These are phyloP conservation scores for Salix purpurea DNA, from an alignment of 345 rosid genomes.

Conservation along the genomic window DNA sequence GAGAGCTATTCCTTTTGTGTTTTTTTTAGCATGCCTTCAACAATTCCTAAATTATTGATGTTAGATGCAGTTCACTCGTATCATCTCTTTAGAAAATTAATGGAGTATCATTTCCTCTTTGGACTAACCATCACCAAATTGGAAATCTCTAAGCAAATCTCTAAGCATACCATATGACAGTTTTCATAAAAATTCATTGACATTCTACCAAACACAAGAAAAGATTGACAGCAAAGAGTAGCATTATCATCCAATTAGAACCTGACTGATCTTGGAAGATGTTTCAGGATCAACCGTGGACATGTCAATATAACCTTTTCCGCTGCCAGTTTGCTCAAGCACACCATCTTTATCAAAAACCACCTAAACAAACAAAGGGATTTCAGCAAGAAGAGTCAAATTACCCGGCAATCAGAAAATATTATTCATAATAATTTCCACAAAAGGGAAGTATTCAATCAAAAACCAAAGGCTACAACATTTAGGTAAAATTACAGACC, in stretches of 20 bases:
- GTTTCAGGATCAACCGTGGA: conserved; percentile 91
- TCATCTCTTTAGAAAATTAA: neutral
- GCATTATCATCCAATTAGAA: conserved; percentile 15
- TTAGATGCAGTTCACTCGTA: neutral
- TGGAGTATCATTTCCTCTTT: too few species aligned
- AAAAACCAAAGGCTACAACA: neutral
- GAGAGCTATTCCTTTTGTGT: neutral
- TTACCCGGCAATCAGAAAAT: too few species aligned
- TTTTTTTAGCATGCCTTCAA: neutral
- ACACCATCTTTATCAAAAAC: conserved; percentile 81
- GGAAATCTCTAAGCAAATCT: too few species aligned
- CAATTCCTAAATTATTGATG: neutral
- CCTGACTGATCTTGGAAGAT: conserved; percentile 69
- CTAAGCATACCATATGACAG: too few species aligned
- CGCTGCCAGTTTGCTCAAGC: conserved; percentile 59
- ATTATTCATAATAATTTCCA: too few species aligned
- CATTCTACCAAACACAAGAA: too few species aligned
- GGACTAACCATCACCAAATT: too few species aligned
- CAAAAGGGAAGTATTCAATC: neutral
- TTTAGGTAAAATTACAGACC: conserved; percentile 30
- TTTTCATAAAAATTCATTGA: too few species aligned
- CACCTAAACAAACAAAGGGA: conserved; percentile 46
- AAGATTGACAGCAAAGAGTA: neutral
- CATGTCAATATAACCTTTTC: conserved; percentile 90
- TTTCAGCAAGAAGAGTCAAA: neutral